Evolutionary conservation across 2,329 filamentous ascomycete species (phyloP), one percentile per base, ranked within the genome.

Genomic region (Claviceps sp.): DNA sequence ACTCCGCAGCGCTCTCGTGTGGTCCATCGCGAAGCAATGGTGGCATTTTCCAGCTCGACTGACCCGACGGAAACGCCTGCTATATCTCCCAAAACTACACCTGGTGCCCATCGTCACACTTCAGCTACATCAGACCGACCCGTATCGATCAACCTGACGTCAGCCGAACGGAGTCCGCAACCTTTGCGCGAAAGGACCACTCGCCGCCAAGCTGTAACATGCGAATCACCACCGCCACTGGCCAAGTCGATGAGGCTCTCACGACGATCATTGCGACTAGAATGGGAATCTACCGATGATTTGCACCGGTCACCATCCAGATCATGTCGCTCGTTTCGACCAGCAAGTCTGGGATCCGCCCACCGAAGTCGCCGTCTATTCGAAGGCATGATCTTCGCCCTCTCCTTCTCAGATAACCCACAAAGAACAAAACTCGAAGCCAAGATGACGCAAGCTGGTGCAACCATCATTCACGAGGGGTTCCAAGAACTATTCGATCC

Each of bases 341-440:
- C 62, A 48, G 65, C 59, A 16, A 44, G 42, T 37, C 51, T 66
- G 7, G 59, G 54, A 8, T 54, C 59, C 52, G 60, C 51, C 37
- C 55, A 56, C 56, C 60, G 58, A 55, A 62, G 54, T 3, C 55
- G 60, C 8, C 55, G 61, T 3, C 47, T 94, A 0, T 95, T 97
- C 60, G 69, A 77, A 1, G 81, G 83, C 43, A 95, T 96, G 89
- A 81, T 81, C 0, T 96, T 97, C 66, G 89, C 89, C 0, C 77
- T 95, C 11, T 91, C 89, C 0, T 87, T 89, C 55, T 66, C 68
- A 0, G 68, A 67, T 30, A 69, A 71, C 42, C 43, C 64, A 61
- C 59, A 79, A 57, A 62, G 70, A 47, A 65, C 62, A 22, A 67
- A 64, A 30, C 58, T 93, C 2, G 78, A 78, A 37, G 72, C 72